These are phyloP conservation scores for Aspergillus bombycis DNA, from an alignment of 2,329 filamentous ascomycete species.

Conservation along the genomic window DNA sequence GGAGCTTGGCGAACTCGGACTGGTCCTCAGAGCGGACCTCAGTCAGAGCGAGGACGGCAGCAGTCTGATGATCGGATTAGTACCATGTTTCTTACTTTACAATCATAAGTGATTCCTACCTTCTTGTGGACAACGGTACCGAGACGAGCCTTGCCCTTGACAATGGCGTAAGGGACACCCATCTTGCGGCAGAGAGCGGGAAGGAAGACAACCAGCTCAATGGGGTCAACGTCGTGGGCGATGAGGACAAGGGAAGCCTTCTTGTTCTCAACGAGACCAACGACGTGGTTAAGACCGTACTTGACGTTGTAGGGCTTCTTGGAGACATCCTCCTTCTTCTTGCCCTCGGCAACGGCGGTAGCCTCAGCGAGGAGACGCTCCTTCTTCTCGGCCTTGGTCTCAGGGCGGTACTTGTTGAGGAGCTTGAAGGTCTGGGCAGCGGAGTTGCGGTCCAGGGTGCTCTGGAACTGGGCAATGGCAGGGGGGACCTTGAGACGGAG, in stretches of 20 bases:
- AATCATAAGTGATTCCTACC: slow-evolving; percentile 52
- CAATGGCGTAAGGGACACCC: slow-evolving; percentile 98
- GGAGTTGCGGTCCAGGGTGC: slow-evolving; percentile 94
- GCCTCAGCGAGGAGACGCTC: slow-evolving; percentile 98
- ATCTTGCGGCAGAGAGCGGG: slow-evolving; percentile 99
- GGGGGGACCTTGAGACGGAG: slow-evolving; percentile 98
- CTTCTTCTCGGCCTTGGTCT: slow-evolving; percentile 99
- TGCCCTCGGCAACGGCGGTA: slow-evolving; percentile 94
- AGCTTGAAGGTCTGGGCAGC: slow-evolving; percentile 98
- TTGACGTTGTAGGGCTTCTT: slow-evolving; percentile 99
- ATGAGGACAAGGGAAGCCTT: slow-evolving; percentile 98
- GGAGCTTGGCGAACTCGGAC: slow-evolving; percentile 94
- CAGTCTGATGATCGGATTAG: slow-evolving; percentile 66
- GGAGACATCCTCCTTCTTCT: slow-evolving; percentile 99
- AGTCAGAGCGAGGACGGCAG: slow-evolving; percentile 91
- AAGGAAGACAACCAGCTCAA: slow-evolving; percentile 98
- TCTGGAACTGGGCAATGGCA: slow-evolving; percentile 95
- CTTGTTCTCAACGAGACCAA: slow-evolving; percentile 98
- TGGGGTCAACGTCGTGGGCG: slow-evolving; percentile 99
- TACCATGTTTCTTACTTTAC: background rate
- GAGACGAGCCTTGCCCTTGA: slow-evolving; percentile 99
- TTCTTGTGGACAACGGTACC: slow-evolving; percentile 99
- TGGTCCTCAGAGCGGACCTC: slow-evolving; percentile 99
- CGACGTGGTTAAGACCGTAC: slow-evolving; percentile 99
- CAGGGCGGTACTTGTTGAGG: slow-evolving; percentile 99